Conservation (phyloP, 768 basidiomycete genomes). For the Kwoniella bestiolae region DNA sequence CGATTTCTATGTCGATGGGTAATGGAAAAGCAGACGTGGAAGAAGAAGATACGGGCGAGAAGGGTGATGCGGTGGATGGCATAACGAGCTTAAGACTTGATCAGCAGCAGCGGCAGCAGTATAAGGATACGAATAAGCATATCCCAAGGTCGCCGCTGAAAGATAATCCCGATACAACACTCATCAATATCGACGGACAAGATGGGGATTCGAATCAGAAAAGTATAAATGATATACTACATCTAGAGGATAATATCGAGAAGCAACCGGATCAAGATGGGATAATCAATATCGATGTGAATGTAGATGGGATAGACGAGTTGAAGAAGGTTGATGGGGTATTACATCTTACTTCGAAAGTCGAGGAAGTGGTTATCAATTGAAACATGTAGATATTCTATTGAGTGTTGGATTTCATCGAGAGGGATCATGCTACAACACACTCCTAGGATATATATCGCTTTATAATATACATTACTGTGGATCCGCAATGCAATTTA, state of each 20-base stretch:
- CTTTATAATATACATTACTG: too few species aligned
- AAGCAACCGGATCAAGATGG: background rate
- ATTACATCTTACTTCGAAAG: background rate
- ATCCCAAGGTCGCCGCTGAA: too few species aligned
- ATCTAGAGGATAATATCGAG: background rate
- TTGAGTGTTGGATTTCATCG: too few species aligned
- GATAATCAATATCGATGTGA: background rate
- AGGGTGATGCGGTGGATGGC: too few species aligned
- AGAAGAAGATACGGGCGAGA: background rate
- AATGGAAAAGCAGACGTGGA: background rate
- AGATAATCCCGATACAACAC: too few species aligned
- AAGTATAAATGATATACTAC: background rate
- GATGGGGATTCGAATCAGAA: background rate
- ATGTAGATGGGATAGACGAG: background rate
- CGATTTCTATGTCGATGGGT: background rate
- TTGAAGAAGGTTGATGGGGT: background rate
- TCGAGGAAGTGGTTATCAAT: background rate
- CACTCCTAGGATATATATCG: too few species aligned
- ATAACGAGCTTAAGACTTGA: background rate
- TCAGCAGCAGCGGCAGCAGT: background rate
- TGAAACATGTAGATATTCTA: background rate
- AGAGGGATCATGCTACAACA: too few species aligned
- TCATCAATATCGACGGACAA: background rate
- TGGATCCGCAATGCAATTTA: too few species aligned
- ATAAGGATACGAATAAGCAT: too few species aligned